Evolutionary conservation across 225 moss, liverwort and hornwort genomes (phyloP), one percentile per base, ranked within the genome.

Genomic region (Antitrichia curtipendula): DNA sequence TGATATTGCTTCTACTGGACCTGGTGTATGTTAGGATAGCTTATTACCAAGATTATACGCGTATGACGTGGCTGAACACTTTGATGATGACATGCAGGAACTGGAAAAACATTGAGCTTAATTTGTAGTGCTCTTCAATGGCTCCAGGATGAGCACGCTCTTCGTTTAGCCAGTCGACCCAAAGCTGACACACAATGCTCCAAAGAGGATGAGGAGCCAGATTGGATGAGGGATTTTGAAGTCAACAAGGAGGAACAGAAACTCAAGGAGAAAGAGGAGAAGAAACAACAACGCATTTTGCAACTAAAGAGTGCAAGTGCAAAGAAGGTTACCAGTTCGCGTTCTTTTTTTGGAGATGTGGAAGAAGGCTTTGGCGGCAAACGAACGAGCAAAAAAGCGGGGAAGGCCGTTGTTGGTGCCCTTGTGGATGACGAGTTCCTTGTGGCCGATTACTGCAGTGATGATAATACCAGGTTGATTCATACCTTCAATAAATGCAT

Each of bases 51-150:
- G 71, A 61, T 66, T 75, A 56, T 53, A n/a, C 76, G 52, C 70
- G 10, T 73, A 77, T 85, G 27, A 38, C 54, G 68, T 82, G 83
- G 18, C 89, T 91, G 75, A 85, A 84, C 38, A 59, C 25, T 77
- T 61, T 78, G 53, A 82, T 83, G 79, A 80, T 66, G 84, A 25
- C 75, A 70, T 94, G 88, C 95, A 97, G 98, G 98, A 36, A 99
- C 98, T 56, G 98, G 98, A 21, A 99, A 99, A 91, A 96, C 98
- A 12, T 89, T 99, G 82, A 99, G 98, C 91, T 90, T 99, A 80
- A 99, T 99, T 81, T 99, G 97, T 84, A 99, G 98, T 89, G 85
- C 92, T 54, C 91, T 99, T 59, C 97, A 99, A 80, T 99, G 98
- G 98, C 95, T 97, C 86, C 83, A 95, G 78, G 96, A 99, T 66